Evolutionary conservation across 2,329 filamentous ascomycete genomes (phyloP), one percentile per base, ranked within the genome.

Genomic region (Aspergillus ruber): DNA sequence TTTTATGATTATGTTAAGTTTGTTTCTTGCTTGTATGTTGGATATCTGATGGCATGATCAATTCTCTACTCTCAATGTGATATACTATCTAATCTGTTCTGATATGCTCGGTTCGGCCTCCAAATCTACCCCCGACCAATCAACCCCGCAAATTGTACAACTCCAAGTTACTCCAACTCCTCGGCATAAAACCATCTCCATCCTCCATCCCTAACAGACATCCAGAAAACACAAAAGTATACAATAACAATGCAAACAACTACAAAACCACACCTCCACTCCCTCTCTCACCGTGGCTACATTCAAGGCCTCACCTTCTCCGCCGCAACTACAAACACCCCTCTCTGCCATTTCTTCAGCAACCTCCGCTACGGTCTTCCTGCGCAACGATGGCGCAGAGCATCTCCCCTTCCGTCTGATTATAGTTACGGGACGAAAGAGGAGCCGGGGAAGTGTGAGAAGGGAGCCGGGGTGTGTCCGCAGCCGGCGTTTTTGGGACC

Each of bases 341-440:
- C 67, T 5, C 61, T 74, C 2, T 74, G 74, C 46, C 74, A 74
- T 50, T 81, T 74, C 57, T 79, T 79, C 46, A 77, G 78, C 17
- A 77, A 77, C 5, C 61, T 82, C 1, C 78, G 78, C 0, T 82
- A 80, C 50, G 79, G 74, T 1, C 62, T 79, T 1, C 74, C 77
- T 0, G 50, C 66, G 12, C 70, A 72, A 50, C 69, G 78, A 45
- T 81, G 78, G 64, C 72, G 74, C 13, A 69, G 67, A 45, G 74
- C 78, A 6, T 69, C 70, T 21, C 62, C 65, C 4, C 61, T 82
- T 2, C 72, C 78, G 1, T 47, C 66, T 8, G 69, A 69, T 20
- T 79, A 75, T 56, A 66, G 68, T 21, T 81, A 81, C 55, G 78
- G 78, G 21, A 77, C 72, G 12, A 64, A 63, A 46, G 64, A 64